Evolutionary conservation across 768 basidiomycete species (phyloP).

Genomic region (Hydnomerulius pinastri): DNA sequence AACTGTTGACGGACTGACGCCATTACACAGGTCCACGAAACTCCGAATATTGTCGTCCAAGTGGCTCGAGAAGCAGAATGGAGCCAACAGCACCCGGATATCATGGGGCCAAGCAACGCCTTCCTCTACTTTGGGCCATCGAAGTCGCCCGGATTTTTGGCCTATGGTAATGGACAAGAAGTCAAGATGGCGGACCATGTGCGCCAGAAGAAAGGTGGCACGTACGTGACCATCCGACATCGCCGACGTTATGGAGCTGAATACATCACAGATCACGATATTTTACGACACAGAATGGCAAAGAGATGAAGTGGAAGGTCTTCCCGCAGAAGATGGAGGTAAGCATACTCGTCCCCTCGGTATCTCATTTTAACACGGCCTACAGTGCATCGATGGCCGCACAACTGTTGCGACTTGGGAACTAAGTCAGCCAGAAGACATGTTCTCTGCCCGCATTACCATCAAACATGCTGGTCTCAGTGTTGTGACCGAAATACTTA

Average conservation of each 20-base stretch:
- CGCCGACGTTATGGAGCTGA: background rate
- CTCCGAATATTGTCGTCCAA: conserved; percentile 63
- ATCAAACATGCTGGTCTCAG: conserved; percentile 59
- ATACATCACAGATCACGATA: conserved; percentile 59
- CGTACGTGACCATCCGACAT: conserved; percentile 46
- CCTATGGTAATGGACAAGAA: conserved; percentile 65
- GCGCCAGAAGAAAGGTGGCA: conserved; percentile 59
- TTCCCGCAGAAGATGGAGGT: conserved; percentile 69
- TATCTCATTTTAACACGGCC: conserved; percentile 1
- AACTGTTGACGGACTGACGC: background rate
- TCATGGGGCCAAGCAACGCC: conserved; percentile 81
- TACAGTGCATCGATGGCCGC: conserved; percentile 65
- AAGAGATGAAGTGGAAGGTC: conserved; percentile 77
- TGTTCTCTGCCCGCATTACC: conserved; percentile 60
- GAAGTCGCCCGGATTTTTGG: conserved; percentile 58
- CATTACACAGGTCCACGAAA: conserved; percentile 47
- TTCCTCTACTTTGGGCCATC: conserved; percentile 76
- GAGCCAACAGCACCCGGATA: conserved; percentile 64
- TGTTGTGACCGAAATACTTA: conserved; percentile 75
- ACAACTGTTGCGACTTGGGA: conserved; percentile 71
- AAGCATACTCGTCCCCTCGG: conserved; percentile 17
- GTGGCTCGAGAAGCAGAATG: conserved; percentile 66
- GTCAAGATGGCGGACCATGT: conserved; percentile 59
- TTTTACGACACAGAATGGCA: conserved; percentile 69
- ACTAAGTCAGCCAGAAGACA: conserved; percentile 53